A percentile compares a stretch with the other conserved stretches of the same genome.
These are phyloP conservation scores for Tephrocybe rancida DNA, from an alignment of 768 basidiomycete genomes.

Conservation along the genomic window DNA sequence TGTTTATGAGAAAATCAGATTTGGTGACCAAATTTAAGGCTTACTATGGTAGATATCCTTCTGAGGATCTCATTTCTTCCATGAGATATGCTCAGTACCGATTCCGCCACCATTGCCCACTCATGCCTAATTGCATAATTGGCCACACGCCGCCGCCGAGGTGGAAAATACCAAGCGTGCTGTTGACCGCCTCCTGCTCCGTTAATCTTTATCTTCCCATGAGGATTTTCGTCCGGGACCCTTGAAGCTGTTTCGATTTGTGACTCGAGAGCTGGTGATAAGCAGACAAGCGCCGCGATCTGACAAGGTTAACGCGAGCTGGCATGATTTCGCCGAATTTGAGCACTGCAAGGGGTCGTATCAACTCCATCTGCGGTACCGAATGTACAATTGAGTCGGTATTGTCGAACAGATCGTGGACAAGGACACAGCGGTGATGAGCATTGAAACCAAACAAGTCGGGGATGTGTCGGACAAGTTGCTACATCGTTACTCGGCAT, in stretches of 20 bases:
- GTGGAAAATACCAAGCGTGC: not conserved
- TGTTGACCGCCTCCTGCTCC: not conserved
- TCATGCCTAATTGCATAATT: not conserved
- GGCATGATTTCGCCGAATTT: conserved; percentile 10
- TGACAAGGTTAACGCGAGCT: conserved; percentile 1
- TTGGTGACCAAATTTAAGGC: conserved; percentile 1
- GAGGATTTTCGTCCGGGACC: not conserved
- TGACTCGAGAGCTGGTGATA: not conserved
- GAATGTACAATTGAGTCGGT: conserved; percentile 4
- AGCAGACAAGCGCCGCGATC: conserved; percentile 7
- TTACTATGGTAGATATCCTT: not conserved
- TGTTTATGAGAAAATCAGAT: conserved; percentile 13
- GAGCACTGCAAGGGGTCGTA: conserved; percentile 1
- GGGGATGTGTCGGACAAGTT: not conserved
- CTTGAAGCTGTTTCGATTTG: conserved; percentile 13
- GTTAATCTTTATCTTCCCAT: not conserved
- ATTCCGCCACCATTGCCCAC: not conserved
- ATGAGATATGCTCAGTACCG: conserved; percentile 3
- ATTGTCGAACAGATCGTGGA: conserved; percentile 15
- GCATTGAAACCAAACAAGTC: not conserved
- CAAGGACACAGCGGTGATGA: conserved; percentile 14
- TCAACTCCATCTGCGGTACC: conserved; percentile 12
- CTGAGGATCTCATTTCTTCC: not conserved
- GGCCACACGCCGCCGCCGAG: not conserved
- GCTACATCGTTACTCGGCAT: not conserved